Evolutionary conservation across 495 filamentous ascomycete genomes (phyloP).

Genomic region (Penicillium herquei): DNA sequence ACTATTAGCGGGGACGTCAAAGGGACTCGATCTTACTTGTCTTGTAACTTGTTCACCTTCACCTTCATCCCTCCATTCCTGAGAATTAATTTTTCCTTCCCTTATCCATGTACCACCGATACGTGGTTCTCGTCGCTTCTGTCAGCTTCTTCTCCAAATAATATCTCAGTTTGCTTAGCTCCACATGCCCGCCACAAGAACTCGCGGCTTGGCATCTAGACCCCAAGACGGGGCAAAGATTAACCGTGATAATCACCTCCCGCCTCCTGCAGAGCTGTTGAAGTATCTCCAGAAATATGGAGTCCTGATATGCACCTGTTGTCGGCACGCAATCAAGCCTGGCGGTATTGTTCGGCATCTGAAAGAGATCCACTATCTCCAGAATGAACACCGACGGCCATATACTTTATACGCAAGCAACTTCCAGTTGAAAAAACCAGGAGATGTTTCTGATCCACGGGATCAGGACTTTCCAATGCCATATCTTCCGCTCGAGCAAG

Average conservation of each 20-base stretch:
- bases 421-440: slow-evolving; percentile 20
- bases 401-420: slow-evolving; percentile 22
- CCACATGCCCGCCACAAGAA: neutral
- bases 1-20: neutral
- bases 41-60: too few species aligned
- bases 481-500: slow-evolving; percentile 25
- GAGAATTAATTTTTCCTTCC: too few species aligned
- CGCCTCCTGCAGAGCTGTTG: slow-evolving; percentile 15
- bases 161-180: too few species aligned
- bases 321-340: slow-evolving; percentile 37
- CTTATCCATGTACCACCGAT: too few species aligned
- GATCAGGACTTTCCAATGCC: slow-evolving; percentile 29
- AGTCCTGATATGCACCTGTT: slow-evolving; percentile 30
- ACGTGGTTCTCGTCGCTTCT: too few species aligned
- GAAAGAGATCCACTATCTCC: slow-evolving; percentile 38
- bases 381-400: slow-evolving; percentile 18
- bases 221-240: neutral
- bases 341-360: slow-evolving; percentile 32
- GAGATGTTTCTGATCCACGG: slow-evolving; percentile 17
- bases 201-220: neutral
- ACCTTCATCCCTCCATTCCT: too few species aligned
- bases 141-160: too few species aligned
- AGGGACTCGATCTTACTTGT: too few species aligned
- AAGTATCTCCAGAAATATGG: slow-evolving; percentile 19
- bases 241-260: neutral